A percentile compares a stretch with the other conserved stretches of the same genome.
Conservation (phyloP, 1,284 basidiomycete genomes). For the Exsudoporus floridanus region DNA sequence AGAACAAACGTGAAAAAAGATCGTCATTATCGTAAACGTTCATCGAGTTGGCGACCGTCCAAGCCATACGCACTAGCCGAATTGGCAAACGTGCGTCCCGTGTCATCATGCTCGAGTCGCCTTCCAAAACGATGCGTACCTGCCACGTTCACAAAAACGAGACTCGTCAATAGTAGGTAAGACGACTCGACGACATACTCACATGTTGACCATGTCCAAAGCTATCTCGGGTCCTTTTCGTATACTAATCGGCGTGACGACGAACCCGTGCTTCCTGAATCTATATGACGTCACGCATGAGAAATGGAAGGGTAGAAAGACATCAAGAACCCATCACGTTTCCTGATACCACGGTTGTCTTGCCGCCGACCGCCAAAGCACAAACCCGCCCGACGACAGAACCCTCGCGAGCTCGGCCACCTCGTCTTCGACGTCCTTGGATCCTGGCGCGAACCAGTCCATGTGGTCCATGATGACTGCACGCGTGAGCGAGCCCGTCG, state of each 20-base stretch:
- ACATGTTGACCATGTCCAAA: slow-evolving; percentile 70
- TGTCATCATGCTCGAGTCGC: slow-evolving; percentile 24
- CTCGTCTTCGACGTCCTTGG: slow-evolving; percentile 61
- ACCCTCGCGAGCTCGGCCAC: slow-evolving; percentile 62
- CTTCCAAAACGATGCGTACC: slow-evolving; percentile 38
- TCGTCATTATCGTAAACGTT: background rate
- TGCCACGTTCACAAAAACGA: background rate
- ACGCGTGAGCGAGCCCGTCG: slow-evolving; percentile 55
- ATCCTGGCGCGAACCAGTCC: slow-evolving; percentile 71
- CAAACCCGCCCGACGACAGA: slow-evolving; percentile 59
- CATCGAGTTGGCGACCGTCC: background rate
- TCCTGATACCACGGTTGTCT: slow-evolving; percentile 75
- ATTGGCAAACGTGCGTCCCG: too few relatives aligned
- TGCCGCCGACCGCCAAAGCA: slow-evolving; percentile 73
- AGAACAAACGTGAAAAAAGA: background rate
- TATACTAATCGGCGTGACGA: slow-evolving; percentile 45
- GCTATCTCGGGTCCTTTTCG: slow-evolving; percentile 44
- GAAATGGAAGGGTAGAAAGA: too few relatives aligned
- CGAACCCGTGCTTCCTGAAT: slow-evolving; percentile 50
- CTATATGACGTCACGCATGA: slow-evolving; percentile 10
- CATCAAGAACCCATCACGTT: slow-evolving; percentile 39
- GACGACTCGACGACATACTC: slow-evolving; percentile 17
- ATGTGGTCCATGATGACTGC: slow-evolving; percentile 81
- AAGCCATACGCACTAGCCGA: too few relatives aligned
- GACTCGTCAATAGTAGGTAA: background rate